Base-by-base conservation (phyloP, 345 rosid species). In the Cardamine occulta region DNA sequence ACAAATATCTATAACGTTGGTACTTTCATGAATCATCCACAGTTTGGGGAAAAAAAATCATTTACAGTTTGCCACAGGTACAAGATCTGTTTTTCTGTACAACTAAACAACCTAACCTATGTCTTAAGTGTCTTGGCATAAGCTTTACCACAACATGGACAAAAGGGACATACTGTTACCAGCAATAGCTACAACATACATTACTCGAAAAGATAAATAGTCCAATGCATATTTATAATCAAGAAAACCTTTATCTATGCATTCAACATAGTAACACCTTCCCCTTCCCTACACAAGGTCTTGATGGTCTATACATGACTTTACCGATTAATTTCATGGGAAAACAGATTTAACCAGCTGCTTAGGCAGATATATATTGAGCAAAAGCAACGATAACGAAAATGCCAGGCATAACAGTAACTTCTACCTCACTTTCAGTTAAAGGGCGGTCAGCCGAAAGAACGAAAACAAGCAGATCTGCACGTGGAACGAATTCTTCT, bases 371-470 rank as follows among this genome's bases (percentile, higher is more conserved):
- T 60, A n/a, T 9, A 35, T 32, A 62, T 31, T 45, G 52, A n/a
- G 53, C 6, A 42, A 77, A 77, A 56, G 14, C 45, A 75, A 66
- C 17, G 62, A 70, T 21, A 34, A 70, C 52, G 10, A 70, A 48
- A 45, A 58, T 57, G 54, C 23, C 61, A 65, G 39, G 31, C 3
- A 34, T 29, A 51, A 19, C 48, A 66, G 66, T 39, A 66, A 67
- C 29, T 14, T 85, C 55, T 85, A 95, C 99, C 94, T 92, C 99
- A 81, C 97, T 95, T 84, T 92, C 99, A 29, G 97, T 90, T 76
- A 95, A 84, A 44, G 97, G 97, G 8, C 96, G 96, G 76, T 95
- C 99, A 76, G 97, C 97, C 67, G 99, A 95, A 74, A 95, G 86
- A 70, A 95, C 97, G 66, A 92, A 92, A 65, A 95, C 81, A 80